Base-by-base conservation (phyloP, 305 asterid genomes). In the Fraxinus dipetala region DNA sequence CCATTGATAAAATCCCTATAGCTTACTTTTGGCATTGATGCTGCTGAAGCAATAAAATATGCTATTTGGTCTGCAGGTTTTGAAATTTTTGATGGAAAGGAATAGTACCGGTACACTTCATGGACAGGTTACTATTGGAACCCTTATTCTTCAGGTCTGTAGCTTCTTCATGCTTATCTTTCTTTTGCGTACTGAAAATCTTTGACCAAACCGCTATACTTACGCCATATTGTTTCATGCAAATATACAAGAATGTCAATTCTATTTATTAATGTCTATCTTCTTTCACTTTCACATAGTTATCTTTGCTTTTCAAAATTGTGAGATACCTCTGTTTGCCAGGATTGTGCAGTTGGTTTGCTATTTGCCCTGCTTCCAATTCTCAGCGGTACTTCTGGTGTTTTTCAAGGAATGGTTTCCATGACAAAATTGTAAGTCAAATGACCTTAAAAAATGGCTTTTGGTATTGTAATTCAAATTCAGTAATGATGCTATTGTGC, bases 321-420 rank as follows among this genome's bases (percentile, higher is more conserved):
- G 78, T 87, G 86, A 81, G 83, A 79, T 59, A 78, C 79, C 80
- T 79, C 81, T 85, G 67, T 69, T 81, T 87, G 48, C 83, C 93
- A 92, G 97, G 97, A 92, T 86, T 92, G 98, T 86, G 90, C 94
- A 18, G 94, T 93, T 67, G 97, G 97, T 80, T 89, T 92, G 91
- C 88, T 93, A 79, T 93, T 93, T 86, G 94, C 98, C 67, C 90
- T 93, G 87, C 94, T 93, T 84, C 98, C 98, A 72, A 91, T 93
- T 81, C 92, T 91, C 81, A 97, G 93, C 81, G 97, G 98, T 83
- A 90, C 97, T 77, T 91, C 98, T 79, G 95, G 92, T 65, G 92
- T 92, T 83, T 86, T 93, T 78, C 90, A 90, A 82, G 98, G 98
- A 87, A 79, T 92, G 77, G 65, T 91, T 82, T 92, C 93, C 87